Percentiles rank a stretch among this genome's conserved stretches.
phyloP scores from a whole-genome alignment of 2,329 filamentous ascomycete species.

The Graphilbum fragrans region DNA sequence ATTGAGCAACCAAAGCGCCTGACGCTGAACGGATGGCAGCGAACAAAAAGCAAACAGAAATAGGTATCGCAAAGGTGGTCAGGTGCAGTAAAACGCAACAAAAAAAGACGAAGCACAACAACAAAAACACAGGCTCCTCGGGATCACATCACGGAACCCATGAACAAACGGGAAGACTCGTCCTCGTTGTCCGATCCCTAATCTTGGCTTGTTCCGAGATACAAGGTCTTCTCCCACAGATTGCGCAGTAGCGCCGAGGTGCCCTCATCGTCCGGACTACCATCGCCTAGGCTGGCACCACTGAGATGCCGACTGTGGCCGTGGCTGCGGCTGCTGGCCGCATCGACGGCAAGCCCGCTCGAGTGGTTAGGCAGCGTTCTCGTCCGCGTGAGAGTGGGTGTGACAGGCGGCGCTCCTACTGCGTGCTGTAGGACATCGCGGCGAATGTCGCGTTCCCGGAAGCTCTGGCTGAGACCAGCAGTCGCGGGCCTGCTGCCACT shows the following conservation, averaged over 20 bases:
- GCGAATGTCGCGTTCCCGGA: constrained; percentile 17
- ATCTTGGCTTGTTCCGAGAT: constrained; percentile 43
- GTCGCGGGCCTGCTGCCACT: background rate
- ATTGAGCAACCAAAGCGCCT: background rate
- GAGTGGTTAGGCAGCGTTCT: no score
- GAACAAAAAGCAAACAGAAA: no score
- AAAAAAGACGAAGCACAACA: background rate
- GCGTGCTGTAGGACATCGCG: constrained; percentile 7
- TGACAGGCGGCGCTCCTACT: constrained; percentile 2
- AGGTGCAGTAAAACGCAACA: background rate
- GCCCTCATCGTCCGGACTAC: constrained; percentile 26
- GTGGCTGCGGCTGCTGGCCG: background rate
- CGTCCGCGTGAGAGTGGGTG: background rate
- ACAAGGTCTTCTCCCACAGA: constrained; percentile 49
- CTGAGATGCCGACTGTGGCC: constrained; percentile 31
- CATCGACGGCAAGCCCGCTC: background rate
- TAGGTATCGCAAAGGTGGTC: no score
- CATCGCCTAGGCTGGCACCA: constrained; percentile 36
- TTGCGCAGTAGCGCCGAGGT: constrained; percentile 40
- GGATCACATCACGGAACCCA: no score
- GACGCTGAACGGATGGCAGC: no score
- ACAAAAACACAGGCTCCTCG: background rate
- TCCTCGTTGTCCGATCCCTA: constrained; percentile 16
- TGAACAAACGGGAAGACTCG: background rate
- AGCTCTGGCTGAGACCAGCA: constrained; percentile 26